These are phyloP conservation scores for Aspergillus cejpii DNA, from an alignment of 2,329 filamentous ascomycete genomes.

Conservation along the genomic window DNA sequence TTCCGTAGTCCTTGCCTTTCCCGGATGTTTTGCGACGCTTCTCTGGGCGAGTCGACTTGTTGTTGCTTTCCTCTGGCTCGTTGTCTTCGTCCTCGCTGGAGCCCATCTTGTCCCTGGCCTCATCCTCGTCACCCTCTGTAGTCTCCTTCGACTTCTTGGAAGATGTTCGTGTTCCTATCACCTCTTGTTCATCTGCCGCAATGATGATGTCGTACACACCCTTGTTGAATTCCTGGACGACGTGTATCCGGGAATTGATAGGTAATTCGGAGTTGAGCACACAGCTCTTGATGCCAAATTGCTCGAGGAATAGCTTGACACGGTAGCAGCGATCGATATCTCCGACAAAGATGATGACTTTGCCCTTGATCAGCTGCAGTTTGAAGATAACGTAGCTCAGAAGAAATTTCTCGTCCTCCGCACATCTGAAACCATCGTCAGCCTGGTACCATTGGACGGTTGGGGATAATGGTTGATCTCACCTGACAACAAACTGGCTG, in stretches of 20 bases:
- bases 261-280: slow-evolving; percentile 92
- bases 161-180: slow-evolving; percentile 53
- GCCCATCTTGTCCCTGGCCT: slow-evolving; percentile 27
- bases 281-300: slow-evolving; percentile 90
- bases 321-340: slow-evolving; percentile 88
- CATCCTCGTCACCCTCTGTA: slow-evolving; percentile 20
- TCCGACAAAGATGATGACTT: slow-evolving; percentile 75
- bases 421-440: slow-evolving; percentile 51
- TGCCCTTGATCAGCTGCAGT: slow-evolving; percentile 86
- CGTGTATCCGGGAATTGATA: slow-evolving; percentile 85
- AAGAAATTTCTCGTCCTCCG: slow-evolving; percentile 96
- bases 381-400: slow-evolving; percentile 93
- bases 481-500: slow-evolving; percentile 81
- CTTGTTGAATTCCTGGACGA: slow-evolving; percentile 95
- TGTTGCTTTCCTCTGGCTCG: slow-evolving; percentile 26
- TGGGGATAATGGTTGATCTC: slow-evolving; percentile 21
- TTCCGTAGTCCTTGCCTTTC: slow-evolving; percentile 81
- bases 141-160: slow-evolving; percentile 28
- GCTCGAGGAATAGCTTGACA: slow-evolving; percentile 89
- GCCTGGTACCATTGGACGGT: slow-evolving; percentile 12
- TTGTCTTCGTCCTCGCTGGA: slow-evolving; percentile 37
- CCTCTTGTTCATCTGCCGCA: slow-evolving; percentile 84
- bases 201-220: slow-evolving; percentile 97
- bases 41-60: slow-evolving; percentile 30
- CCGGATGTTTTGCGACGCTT: slow-evolving; percentile 60